Base-by-base conservation (phyloP, 176 grass and related monocot genomes). In the Themeda triandra region DNA sequence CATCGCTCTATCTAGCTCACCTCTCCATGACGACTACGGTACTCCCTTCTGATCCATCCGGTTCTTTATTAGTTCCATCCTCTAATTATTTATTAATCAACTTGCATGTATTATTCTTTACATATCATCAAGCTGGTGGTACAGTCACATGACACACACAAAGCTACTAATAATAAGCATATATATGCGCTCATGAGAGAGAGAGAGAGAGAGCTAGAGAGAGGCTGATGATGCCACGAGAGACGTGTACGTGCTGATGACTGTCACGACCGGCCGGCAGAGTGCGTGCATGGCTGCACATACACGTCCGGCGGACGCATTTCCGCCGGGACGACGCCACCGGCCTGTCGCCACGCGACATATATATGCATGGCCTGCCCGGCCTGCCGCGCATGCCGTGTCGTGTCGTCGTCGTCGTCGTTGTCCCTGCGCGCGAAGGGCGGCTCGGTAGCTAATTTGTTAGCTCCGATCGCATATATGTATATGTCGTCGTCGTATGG, bases 221-320 rank as follows among this genome's bases (percentile, higher is more conserved):
- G 36, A 39, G 35, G 36, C 36, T 41, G 39, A 41, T 41, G 39
- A 10, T 8, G 39, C 15, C 15, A n/a, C n/a, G n/a, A n/a, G 17
- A 56, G 53, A 23, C 53, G 59, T 63, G 37, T 39, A 35, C 33
- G 39, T 41, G 39, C 39, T 41, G 60, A 0, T 15, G 25, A 63
- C 60, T 63, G 60, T 6, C 13, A 63, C 6, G 25, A 10, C 62
- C 63, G 6, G 58, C 63, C 63, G 28, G 63, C n/a, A n/a, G n/a
- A n/a, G 28, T 31, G 63, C 63, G 28, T 65, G 64, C 32, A 33
- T 33, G 66, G 66, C 44, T 27, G 42, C 71, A 11, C 71, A 49
- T 49, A 46, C 71, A 46, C 71, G 71, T 74, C 71, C 71, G 42
- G 42, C 42, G 71, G 44, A 65, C 25, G 71, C 25, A 73, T 73